Base-by-base conservation (phyloP, 2,329 filamentous ascomycete genomes). In the Pseudocercospora eumusae region DNA sequence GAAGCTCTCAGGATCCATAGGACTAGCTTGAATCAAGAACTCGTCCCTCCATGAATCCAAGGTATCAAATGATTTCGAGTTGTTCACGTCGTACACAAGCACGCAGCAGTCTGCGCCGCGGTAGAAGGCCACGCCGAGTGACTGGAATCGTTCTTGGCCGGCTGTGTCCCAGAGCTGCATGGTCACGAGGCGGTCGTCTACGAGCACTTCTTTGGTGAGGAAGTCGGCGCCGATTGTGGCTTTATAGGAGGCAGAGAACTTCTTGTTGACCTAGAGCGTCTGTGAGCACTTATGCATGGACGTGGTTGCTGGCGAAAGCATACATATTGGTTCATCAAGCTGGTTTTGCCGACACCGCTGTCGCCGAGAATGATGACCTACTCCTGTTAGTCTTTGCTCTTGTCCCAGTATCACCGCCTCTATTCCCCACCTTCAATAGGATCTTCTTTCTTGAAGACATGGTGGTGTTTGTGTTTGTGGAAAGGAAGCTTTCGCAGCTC, bases 301-400 rank as follows among this genome's bases (percentile, higher is more conserved):
- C 11, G 21, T 4, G 49, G 21, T 31, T 9, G 15, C 18, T 57
- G 56, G 63, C 31, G 57, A 5, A 53, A 61, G 72, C 90, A 78
- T 87, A 98, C 95, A 91, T 98, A 99, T 98, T 99, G 95, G 82
- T 99, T 99, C 95, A 99, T 99, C 86, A 99, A 88, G 80, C 92
- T 97, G 65, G 95, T 99, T 86, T 99, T 99, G 78, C 95, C 95
- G 66, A 99, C 95, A 81, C 95, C 95, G 79, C 93, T 98, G 79
- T 99, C 95, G 73, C 95, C 95, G 71, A 99, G 88, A 80, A 99
- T 98, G 75, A 99, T 99, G 75, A 99, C 93, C 93, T 98, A 73
- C 62, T 10, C 52, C 56, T 33, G 62, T 70, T 45, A 66, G 65
- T 57, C 58, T 67, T 47, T 18, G 45, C 7, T 31, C 6, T 9